Conservation (phyloP, 495 filamentous ascomycete genomes). For the Endocarpon pusillum region DNA sequence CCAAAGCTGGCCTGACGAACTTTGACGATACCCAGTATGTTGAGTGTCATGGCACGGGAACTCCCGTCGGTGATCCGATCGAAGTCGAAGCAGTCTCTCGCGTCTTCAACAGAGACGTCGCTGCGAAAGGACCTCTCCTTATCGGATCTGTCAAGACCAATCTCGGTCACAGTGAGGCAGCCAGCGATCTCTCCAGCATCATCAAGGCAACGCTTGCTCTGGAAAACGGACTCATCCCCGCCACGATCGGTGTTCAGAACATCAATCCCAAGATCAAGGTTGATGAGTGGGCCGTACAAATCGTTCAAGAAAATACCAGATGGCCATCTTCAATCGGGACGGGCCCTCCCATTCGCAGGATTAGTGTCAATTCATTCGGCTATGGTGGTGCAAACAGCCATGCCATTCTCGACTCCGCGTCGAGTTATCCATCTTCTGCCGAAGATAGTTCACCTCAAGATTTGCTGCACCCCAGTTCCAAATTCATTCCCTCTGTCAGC, state of each 20-base stretch:
- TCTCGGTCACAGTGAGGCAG: constrained; percentile 25
- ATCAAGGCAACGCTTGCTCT: constrained; percentile 36
- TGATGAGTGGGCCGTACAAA: constrained; percentile 12
- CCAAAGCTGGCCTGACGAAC: constrained; percentile 15
- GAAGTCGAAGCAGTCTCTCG: constrained; percentile 12
- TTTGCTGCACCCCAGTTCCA: background rate
- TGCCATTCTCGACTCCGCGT: constrained; percentile 26
- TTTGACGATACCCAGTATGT: constrained; percentile 17
- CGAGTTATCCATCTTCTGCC: background rate
- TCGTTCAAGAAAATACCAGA: constrained; percentile 7
- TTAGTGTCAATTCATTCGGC: constrained; percentile 43
- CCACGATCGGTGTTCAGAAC: constrained; percentile 9
- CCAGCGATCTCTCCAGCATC: constrained; percentile 29
- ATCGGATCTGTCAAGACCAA: constrained; percentile 15
- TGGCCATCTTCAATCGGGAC: constrained; percentile 4
- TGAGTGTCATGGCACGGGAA: constrained; percentile 25
- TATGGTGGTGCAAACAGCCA: constrained; percentile 43
- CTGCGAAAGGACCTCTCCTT: constrained; percentile 2
- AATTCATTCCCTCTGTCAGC: background rate
- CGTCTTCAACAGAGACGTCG: constrained; percentile 8
- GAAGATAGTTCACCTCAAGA: background rate
- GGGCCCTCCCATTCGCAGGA: constrained; percentile 26
- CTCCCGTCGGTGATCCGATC: constrained; percentile 16
- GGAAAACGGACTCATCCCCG: constrained; percentile 28
- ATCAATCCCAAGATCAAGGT: constrained; percentile 16